Evolutionary conservation across 768 basidiomycete genomes (phyloP).

Genomic region (Epithele typhae): DNA sequence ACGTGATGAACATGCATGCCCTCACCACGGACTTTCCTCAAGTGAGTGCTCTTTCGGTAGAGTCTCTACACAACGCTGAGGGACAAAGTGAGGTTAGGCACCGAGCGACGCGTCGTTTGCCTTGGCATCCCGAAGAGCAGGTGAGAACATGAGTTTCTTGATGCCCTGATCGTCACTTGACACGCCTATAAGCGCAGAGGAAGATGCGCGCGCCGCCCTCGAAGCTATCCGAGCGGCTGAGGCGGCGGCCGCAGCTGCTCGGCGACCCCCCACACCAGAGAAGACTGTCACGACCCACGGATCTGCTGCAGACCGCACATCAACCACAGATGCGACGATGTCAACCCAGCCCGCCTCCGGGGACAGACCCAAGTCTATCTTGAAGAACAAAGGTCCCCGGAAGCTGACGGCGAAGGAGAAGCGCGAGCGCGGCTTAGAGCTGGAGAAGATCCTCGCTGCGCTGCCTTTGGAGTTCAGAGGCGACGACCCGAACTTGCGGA

Average conservation of each 20-base stretch:
- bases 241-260: slow-evolving; percentile 20
- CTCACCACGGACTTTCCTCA: slow-evolving; percentile 93
- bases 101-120: slow-evolving; percentile 14
- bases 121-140: slow-evolving; percentile 10
- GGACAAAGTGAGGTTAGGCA: slow-evolving; percentile 10
- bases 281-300: slow-evolving; percentile 22
- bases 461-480: slow-evolving; percentile 91
- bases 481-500: slow-evolving; percentile 75
- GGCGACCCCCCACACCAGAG: slow-evolving; percentile 27
- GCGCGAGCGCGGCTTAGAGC: slow-evolving; percentile 68
- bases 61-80: too few relatives aligned
- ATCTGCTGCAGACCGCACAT: too few relatives aligned
- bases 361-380: slow-evolving; percentile 23
- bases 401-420: slow-evolving; percentile 78
- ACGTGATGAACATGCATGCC: slow-evolving; percentile 92
- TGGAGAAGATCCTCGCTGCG: slow-evolving; percentile 69
- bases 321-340: too few relatives aligned
- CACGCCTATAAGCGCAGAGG: slow-evolving; percentile 44
- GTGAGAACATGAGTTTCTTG: slow-evolving; percentile 6
- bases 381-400: slow-evolving; percentile 53
- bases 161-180: too few relatives aligned
- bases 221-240: slow-evolving; percentile 42
- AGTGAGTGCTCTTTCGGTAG: slow-evolving; percentile 34
- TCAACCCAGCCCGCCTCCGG: not conserved
- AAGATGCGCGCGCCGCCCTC: slow-evolving; percentile 53